A percentile compares a stretch with the other conserved stretches of the same genome.
phyloP scores from a whole-genome alignment of 768 basidiomycete species.

The Russula griseocarnosa region DNA sequence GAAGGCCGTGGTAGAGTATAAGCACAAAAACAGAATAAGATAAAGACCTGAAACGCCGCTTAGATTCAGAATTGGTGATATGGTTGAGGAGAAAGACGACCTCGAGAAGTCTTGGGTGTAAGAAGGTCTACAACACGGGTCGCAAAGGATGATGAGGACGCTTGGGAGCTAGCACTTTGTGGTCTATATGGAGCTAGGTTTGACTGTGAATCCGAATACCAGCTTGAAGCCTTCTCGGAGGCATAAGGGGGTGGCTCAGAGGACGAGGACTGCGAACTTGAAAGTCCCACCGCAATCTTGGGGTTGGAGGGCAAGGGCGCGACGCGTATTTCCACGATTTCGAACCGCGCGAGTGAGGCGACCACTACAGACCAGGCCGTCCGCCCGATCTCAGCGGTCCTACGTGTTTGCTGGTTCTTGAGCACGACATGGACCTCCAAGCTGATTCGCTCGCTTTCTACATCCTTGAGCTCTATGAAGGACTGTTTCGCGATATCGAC shows the following conservation, averaged over 20 bases:
- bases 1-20: too few relatives aligned
- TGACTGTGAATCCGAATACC: background rate
- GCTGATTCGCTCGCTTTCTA: conserved; percentile 27
- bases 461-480: conserved; percentile 29
- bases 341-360: conserved; percentile 29
- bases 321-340: conserved; percentile 33
- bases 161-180: background rate
- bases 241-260: conserved; percentile 21
- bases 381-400: conserved; percentile 30
- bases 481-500: conserved; percentile 26
- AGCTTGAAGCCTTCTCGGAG: background rate
- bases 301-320: background rate
- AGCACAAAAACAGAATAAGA: background rate
- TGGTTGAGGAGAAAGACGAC: background rate
- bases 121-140: conserved; percentile 11
- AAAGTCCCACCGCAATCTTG: background rate
- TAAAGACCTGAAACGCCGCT: background rate
- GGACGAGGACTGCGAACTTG: background rate
- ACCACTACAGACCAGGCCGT: conserved; percentile 32
- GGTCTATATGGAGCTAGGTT: background rate
- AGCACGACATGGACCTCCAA: conserved; percentile 31
- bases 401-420: conserved; percentile 18
- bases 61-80: background rate
- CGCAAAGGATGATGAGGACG: background rate
- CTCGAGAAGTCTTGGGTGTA: conserved; percentile 4